phyloP scores from a whole-genome alignment of 179 eudicot genomes.

The Spinacia oleracea region DNA sequence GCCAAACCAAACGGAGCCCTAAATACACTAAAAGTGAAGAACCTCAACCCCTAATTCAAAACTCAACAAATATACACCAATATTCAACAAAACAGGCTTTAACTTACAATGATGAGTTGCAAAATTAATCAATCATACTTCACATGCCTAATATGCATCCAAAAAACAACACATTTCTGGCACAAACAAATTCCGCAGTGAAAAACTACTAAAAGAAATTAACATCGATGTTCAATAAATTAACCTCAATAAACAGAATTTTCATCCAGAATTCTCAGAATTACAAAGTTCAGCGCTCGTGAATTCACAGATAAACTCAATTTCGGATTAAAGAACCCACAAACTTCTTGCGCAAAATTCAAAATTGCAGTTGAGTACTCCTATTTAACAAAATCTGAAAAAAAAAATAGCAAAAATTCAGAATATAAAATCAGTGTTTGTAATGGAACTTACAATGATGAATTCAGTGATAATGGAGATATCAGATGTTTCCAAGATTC shows the following conservation, averaged over 20 bases:
- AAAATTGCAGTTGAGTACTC: background rate
- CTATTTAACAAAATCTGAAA: background rate
- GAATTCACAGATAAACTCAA: background rate
- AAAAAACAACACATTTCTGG: background rate
- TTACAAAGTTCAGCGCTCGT: background rate
- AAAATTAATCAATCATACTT: background rate
- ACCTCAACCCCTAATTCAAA: no score
- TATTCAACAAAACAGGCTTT: conserved; percentile 2
- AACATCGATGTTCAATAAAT: background rate
- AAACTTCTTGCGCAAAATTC: background rate
- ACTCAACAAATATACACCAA: no score
- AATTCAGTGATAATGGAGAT: no score
- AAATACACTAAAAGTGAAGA: background rate
- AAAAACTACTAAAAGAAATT: no score
- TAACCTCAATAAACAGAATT: background rate
- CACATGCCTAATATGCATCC: conserved; percentile 3
- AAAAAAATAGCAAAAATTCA: background rate
- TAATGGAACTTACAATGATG: no score
- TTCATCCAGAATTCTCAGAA: background rate
- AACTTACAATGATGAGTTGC: background rate
- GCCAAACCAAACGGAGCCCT: no score
- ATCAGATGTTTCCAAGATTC: no score
- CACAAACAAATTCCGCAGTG: background rate
- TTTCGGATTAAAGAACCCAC: background rate
- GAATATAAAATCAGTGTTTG: background rate